A percentile compares a stretch with the other conserved stretches of the same genome.
phyloP scores from a whole-genome alignment of 129 eudicot species.

The Saposhnikovia divaricata region DNA sequence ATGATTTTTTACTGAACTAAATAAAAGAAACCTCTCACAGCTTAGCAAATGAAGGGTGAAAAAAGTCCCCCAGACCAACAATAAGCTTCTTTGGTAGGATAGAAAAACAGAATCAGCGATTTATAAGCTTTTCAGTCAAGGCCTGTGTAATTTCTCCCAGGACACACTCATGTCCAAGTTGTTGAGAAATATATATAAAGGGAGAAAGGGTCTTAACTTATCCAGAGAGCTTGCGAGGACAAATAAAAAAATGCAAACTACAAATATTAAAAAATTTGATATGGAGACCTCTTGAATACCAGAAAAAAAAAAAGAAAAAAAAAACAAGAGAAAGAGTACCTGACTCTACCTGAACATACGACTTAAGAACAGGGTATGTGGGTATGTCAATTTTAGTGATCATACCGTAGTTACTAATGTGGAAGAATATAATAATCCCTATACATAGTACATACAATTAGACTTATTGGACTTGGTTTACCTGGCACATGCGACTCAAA shows the following conservation, averaged over 20 bases:
- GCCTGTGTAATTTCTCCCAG: neutral
- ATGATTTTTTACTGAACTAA: too few species aligned
- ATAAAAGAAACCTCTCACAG: too few species aligned
- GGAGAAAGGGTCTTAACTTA: neutral
- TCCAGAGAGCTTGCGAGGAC: neutral
- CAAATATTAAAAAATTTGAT: neutral
- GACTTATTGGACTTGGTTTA: constrained; percentile 24
- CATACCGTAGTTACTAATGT: neutral
- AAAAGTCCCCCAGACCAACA: too few species aligned
- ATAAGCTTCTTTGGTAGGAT: too few species aligned
- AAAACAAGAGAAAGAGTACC: neutral
- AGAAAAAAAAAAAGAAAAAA: neutral
- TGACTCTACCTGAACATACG: neutral
- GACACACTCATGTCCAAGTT: neutral
- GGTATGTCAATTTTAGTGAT: neutral
- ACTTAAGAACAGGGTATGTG: neutral
- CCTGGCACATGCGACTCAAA: constrained; percentile 62
- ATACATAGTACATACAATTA: neutral
- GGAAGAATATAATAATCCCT: neutral
- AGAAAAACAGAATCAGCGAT: neutral
- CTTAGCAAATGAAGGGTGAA: too few species aligned
- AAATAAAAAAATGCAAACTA: neutral
- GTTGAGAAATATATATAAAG: neutral
- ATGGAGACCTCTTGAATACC: neutral
- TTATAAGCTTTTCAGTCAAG: neutral